Evolutionary conservation across 495 filamentous ascomycete genomes (phyloP).

Genomic region (Parmelia sp.): DNA sequence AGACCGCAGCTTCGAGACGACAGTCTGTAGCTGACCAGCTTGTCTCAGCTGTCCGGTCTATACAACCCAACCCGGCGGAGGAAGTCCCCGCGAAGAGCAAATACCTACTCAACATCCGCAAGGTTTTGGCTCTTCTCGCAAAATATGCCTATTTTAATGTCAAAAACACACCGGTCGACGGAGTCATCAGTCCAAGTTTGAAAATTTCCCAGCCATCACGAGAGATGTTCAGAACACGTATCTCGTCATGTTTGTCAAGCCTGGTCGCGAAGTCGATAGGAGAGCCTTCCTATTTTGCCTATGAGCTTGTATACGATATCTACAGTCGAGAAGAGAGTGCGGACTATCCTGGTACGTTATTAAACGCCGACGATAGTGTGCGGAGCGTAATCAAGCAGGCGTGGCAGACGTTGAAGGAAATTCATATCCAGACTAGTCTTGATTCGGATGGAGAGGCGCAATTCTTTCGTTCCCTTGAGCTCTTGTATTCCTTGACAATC

Average conservation of each 20-base stretch:
- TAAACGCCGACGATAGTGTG: conserved; percentile 58
- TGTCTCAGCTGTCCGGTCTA: conserved; percentile 38
- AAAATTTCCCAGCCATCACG: conserved; percentile 54
- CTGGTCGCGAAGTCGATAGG: conserved; percentile 58
- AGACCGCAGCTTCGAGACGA: conserved; percentile 40
- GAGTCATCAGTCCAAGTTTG: conserved; percentile 31
- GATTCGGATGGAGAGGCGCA: not conserved
- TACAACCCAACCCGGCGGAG: conserved; percentile 17
- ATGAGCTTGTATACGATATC: conserved; percentile 48
- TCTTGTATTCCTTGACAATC: conserved; percentile 80
- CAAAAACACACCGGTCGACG: not conserved
- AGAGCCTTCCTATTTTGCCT: conserved; percentile 40
- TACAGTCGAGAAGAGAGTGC: conserved; percentile 35
- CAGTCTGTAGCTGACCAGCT: conserved; percentile 46
- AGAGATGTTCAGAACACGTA: conserved; percentile 60
- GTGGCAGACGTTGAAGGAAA: conserved; percentile 57
- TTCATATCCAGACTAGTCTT: conserved; percentile 34
- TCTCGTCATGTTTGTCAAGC: conserved; percentile 62
- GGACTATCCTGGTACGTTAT: conserved; percentile 38
- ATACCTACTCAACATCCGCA: not conserved
- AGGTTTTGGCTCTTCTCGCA: conserved; percentile 31
- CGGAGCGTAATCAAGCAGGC: conserved; percentile 53
- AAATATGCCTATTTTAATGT: conserved; percentile 38
- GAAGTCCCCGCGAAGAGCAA: not conserved
- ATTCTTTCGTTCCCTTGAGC: conserved; percentile 51